Evolutionary conservation across 2,329 filamentous ascomycete species (phyloP).

Genomic region (Calonectria honghensis): DNA sequence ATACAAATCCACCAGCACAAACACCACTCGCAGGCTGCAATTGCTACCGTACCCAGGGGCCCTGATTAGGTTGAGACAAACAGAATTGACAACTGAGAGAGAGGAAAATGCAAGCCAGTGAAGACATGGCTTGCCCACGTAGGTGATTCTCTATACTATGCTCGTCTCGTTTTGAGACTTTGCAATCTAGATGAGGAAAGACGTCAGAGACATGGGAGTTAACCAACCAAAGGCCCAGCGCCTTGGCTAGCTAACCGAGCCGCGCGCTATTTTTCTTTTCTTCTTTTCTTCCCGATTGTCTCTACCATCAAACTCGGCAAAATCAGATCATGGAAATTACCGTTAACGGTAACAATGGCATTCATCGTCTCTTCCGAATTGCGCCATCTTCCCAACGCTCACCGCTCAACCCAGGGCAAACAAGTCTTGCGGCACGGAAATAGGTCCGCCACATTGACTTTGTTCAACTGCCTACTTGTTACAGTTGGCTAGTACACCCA

Average conservation of each 20-base stretch:
- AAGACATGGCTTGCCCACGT: not conserved
- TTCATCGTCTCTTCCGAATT: not conserved
- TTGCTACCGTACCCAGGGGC: not conserved
- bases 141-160: not conserved
- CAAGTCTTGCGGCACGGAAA: not conserved
- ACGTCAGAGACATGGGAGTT: not conserved
- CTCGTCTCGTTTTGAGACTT: slow-evolving; percentile 3
- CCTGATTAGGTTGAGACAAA: slow-evolving; percentile 16
- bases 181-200: slow-evolving; percentile 4
- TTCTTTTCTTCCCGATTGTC: slow-evolving; percentile 5
- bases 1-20: not conserved
- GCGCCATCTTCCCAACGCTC: not conserved
- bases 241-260: not conserved
- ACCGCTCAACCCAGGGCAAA: not conserved
- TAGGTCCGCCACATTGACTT: slow-evolving; percentile 4
- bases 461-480: slow-evolving; percentile 7
- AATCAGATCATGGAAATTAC: slow-evolving; percentile 13
- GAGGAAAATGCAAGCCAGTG: not conserved
- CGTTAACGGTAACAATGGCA: not conserved
- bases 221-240: not conserved
- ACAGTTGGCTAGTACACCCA: not conserved
- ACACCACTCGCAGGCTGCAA: slow-evolving; percentile 13
- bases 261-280: not conserved
- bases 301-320: not conserved
- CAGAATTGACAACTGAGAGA: not conserved